Percentiles rank a stretch among this genome's conserved stretches.
Conservation (phyloP, 2,329 filamentous ascomycete species). For the Ophiostoma sp. region DNA sequence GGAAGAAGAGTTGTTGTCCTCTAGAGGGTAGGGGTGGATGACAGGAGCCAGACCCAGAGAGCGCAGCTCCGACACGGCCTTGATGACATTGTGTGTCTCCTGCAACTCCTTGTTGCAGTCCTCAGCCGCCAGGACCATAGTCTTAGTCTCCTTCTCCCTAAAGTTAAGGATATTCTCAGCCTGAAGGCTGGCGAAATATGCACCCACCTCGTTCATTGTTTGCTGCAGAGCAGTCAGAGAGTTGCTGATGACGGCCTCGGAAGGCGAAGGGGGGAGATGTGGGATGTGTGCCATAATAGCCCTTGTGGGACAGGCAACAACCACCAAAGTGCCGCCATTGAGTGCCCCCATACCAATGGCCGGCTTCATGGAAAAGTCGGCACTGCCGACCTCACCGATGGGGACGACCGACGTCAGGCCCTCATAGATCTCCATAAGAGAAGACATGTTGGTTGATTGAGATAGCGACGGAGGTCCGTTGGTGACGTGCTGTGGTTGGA, state of each 20-base stretch:
- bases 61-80: not conserved
- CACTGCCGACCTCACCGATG: not conserved
- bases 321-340: not conserved
- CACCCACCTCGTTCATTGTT: not conserved
- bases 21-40: not conserved
- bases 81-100: not conserved
- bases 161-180: not conserved
- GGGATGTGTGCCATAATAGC: not conserved
- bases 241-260: not conserved
- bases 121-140: not conserved
- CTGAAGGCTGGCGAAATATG: not conserved
- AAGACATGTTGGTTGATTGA: not conserved
- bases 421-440: not conserved
- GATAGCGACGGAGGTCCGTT: no score
- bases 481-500: no score
- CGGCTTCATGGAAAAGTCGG: not conserved
- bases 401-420: not conserved
- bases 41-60: not conserved
- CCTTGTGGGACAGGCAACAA: not conserved
- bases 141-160: not conserved
- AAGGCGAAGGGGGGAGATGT: not conserved
- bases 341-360: not conserved
- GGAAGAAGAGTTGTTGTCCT: not conserved
- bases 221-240: not conserved
- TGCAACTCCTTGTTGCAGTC: not conserved